phyloP scores from a whole-genome alignment of 2,329 filamentous ascomycete genomes.

The Sporothrix mexicana region DNA sequence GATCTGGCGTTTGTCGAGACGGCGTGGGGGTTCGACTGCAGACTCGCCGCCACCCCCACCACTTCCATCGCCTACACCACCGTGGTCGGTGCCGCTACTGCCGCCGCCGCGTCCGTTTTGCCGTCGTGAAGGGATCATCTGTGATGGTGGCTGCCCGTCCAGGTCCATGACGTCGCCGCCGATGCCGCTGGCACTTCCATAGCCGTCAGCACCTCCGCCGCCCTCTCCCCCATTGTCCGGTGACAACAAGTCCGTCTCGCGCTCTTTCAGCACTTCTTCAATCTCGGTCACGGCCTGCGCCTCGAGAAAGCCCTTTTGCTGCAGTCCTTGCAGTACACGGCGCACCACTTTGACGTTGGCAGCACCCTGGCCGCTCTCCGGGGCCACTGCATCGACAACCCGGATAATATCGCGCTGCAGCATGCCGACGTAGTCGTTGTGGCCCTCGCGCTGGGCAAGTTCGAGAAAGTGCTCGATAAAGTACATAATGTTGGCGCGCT shows the following conservation, averaged over 20 bases:
- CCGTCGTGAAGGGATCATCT: conserved; percentile 47
- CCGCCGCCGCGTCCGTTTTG: background rate
- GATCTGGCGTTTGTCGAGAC: conserved; percentile 82
- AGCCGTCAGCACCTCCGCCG: conserved; percentile 17
- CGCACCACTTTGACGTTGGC: conserved; percentile 93
- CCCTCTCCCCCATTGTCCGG: conserved; percentile 44
- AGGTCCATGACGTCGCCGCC: conserved; percentile 42
- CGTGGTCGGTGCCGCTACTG: conserved; percentile 27
- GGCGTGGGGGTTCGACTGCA: conserved; percentile 41
- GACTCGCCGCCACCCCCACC: conserved; percentile 44
- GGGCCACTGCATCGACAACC: conserved; percentile 90
- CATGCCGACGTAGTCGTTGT: conserved; percentile 87
- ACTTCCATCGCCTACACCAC: conserved; percentile 38
- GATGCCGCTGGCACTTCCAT: background rate
- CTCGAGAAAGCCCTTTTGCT: conserved; percentile 74
- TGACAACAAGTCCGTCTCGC: conserved; percentile 68
- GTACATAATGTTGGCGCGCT: conserved; percentile 97
- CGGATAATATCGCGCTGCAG: conserved; percentile 91
- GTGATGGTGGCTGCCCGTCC: conserved; percentile 49
- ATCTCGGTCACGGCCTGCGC: conserved; percentile 77
- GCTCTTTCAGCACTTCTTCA: conserved; percentile 79
- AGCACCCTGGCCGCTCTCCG: conserved; percentile 82
- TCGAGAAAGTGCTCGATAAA: conserved; percentile 97
- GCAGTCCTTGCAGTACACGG: conserved; percentile 73
- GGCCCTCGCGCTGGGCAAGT: conserved; percentile 75